A percentile compares a stretch with the other conserved stretches of the same genome.
Conservation (phyloP, 2,329 filamentous ascomycete species). For the Cladosporium cucumerinum region DNA sequence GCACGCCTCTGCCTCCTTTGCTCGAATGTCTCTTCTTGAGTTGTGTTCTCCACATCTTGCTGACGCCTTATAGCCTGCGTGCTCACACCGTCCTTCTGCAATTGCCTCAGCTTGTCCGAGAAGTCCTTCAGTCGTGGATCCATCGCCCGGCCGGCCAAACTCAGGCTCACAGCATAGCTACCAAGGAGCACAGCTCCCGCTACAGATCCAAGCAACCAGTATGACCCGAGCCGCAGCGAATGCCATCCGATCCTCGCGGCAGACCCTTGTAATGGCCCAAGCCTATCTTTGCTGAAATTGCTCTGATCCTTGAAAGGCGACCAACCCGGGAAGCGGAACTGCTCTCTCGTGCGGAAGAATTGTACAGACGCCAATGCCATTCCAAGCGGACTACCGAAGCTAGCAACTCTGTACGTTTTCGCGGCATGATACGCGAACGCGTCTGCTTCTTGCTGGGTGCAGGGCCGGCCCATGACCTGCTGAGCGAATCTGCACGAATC, state of each 20-base stretch:
- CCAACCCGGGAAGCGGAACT: constrained; percentile 42
- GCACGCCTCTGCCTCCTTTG: constrained; percentile 30
- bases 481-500: constrained; percentile 29
- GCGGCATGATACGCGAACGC: constrained; percentile 42
- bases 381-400: constrained; percentile 39
- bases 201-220: constrained; percentile 32
- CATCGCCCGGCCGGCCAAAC: constrained; percentile 34
- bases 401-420: constrained; percentile 37
- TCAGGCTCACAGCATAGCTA: constrained; percentile 34
- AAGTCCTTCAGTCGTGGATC: constrained; percentile 43
- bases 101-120: constrained; percentile 35
- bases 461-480: constrained; percentile 35
- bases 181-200: constrained; percentile 34
- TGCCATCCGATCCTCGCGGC: constrained; percentile 36
- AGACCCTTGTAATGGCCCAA: constrained; percentile 33
- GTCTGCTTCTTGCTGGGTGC: constrained; percentile 42
- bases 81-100: constrained; percentile 25
- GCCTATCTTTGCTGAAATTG: constrained; percentile 39
- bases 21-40: constrained; percentile 28
- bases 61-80: constrained; percentile 7
- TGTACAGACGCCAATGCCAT: constrained; percentile 32
- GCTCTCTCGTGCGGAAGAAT: constrained; percentile 35
- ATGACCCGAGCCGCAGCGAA: constrained; percentile 29
- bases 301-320: constrained; percentile 36
- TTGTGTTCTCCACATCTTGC: constrained; percentile 22